Percentiles rank a stretch among this genome's conserved stretches.
Conservation (phyloP, 495 filamentous ascomycete genomes). For the Rusavskia elegans region DNA sequence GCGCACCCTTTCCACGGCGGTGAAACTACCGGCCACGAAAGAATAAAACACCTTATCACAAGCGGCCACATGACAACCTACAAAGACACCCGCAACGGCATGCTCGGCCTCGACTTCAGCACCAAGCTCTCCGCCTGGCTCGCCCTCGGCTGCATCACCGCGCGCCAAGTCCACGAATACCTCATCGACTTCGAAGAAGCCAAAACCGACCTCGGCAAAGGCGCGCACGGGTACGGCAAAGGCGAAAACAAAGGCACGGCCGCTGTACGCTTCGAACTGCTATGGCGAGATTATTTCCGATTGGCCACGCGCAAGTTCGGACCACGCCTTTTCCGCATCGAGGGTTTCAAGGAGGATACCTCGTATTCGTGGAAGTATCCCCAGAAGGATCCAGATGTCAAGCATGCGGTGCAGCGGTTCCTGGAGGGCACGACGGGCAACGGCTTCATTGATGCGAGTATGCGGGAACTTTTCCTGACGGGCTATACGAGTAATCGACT, state of each 20-base stretch:
- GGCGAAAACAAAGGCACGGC: slow-evolving; percentile 55
- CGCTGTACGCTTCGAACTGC: slow-evolving; percentile 49
- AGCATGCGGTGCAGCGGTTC: slow-evolving; percentile 30
- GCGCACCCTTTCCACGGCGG: slow-evolving; percentile 56
- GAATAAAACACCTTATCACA: slow-evolving; percentile 40
- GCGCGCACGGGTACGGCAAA: slow-evolving; percentile 34
- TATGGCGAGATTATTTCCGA: slow-evolving; percentile 66
- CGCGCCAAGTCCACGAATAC: slow-evolving; percentile 47
- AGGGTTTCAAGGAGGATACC: slow-evolving; percentile 38
- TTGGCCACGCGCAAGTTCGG: slow-evolving; percentile 51
- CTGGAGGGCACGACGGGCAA: slow-evolving; percentile 47
- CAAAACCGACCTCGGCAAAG: slow-evolving; percentile 13
- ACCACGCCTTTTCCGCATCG: slow-evolving; percentile 37
- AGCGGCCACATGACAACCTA: slow-evolving; percentile 41
- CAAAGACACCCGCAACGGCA: slow-evolving; percentile 51
- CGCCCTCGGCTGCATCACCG: slow-evolving; percentile 48
- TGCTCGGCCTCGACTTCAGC: slow-evolving; percentile 49
- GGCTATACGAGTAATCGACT: slow-evolving; percentile 59
- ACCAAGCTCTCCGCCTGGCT: slow-evolving; percentile 57
- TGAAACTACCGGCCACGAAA: slow-evolving; percentile 33
- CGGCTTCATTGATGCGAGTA: slow-evolving; percentile 54
- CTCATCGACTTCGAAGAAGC: slow-evolving; percentile 45
- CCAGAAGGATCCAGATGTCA: slow-evolving; percentile 6
- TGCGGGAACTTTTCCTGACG: slow-evolving; percentile 51
- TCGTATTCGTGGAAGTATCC: slow-evolving; percentile 15